These are phyloP conservation scores for Fagopyrum esculentum DNA, from an alignment of 148 eudicot genomes.

Conservation along the genomic window DNA sequence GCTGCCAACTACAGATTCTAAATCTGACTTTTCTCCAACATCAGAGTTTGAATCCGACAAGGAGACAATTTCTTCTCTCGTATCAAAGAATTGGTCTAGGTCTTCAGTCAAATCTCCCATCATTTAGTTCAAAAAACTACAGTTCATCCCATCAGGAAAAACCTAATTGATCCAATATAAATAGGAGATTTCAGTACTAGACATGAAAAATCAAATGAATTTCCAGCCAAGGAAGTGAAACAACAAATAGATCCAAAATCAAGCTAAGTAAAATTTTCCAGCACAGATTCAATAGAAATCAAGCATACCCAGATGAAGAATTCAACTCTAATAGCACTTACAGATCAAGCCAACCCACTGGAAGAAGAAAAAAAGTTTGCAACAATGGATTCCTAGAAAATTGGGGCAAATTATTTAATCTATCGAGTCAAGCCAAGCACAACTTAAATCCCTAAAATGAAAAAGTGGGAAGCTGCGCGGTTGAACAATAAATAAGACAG, in stretches of 20 bases:
- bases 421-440: background rate
- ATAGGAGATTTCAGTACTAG: background rate
- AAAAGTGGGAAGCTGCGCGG: conserved; percentile 8
- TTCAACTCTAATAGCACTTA: background rate
- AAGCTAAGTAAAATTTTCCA: background rate
- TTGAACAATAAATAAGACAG: conserved; percentile 6
- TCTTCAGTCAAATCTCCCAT: conserved; percentile 32
- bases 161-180: conserved; percentile 17
- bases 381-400: background rate
- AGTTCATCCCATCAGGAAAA: conserved; percentile 20
- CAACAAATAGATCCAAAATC: background rate
- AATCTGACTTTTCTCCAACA: conserved; percentile 29
- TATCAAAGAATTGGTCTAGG: conserved; percentile 58
- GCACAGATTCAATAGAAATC: background rate
- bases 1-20: conserved; percentile 26
- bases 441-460: background rate
- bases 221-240: conserved; percentile 3
- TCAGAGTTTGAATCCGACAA: conserved; percentile 55
- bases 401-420: background rate
- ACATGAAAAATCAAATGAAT: background rate
- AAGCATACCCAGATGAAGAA: conserved; percentile 5
- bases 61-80: conserved; percentile 51
- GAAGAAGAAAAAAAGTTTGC: background rate
- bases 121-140: conserved; percentile 19
- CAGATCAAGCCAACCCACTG: background rate